Conservation (phyloP, 23 red algal species). For the Agarophyton chilense region DNA sequence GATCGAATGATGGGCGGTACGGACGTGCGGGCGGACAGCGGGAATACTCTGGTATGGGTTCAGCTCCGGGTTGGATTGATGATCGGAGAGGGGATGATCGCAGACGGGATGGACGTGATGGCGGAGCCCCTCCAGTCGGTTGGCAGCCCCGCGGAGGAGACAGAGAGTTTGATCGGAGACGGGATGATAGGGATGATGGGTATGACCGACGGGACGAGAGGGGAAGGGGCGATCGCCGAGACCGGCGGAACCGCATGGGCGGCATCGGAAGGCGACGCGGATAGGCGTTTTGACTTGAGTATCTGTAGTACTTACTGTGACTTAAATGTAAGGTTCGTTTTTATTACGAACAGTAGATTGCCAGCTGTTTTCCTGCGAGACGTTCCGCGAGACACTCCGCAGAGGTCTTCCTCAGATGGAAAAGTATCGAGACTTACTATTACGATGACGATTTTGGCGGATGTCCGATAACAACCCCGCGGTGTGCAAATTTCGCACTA, state of each 20-base stretch:
- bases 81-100: not conserved
- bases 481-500: too few species aligned
- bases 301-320: not conserved
- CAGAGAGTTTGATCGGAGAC: not conserved
- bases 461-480: too few species aligned
- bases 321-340: too few species aligned
- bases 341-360: too few species aligned
- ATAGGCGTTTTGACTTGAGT: not conserved
- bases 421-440: too few species aligned
- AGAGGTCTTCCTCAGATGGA: too few species aligned
- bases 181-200: not conserved
- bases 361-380: too few species aligned
- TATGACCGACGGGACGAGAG: not conserved
- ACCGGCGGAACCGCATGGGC: not conserved
- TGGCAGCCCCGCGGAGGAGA: slow-evolving; percentile 9
- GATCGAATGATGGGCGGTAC: too few species aligned
- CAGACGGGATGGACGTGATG: not conserved
- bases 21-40: not conserved
- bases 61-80: not conserved
- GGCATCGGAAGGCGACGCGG: not conserved
- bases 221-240: not conserved
- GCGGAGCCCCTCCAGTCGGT: not conserved
- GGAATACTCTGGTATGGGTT: not conserved
- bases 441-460: too few species aligned
- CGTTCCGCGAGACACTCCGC: too few species aligned